Percentiles rank a stretch among this genome's conserved stretches.
Evolutionary conservation across 2,329 filamentous ascomycete species (phyloP).

Genomic region (Fusarium sp.): DNA sequence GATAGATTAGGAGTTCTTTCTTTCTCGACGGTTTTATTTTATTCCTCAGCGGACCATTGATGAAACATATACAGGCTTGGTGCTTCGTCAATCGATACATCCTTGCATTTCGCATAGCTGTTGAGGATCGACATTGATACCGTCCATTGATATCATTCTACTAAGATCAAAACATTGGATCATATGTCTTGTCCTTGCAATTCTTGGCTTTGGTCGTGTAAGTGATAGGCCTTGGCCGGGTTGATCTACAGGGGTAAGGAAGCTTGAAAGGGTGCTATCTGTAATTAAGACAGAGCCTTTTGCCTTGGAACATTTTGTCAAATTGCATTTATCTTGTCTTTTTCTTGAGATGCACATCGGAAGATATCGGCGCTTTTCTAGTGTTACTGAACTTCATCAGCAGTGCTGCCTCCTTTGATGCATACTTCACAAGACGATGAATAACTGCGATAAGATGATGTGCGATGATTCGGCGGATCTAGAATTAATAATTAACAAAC

Average conservation of each 20-base stretch:
- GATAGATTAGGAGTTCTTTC: slow-evolving; percentile 21
- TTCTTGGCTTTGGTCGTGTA: background rate
- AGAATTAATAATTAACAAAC: too few species aligned
- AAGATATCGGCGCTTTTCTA: too few species aligned
- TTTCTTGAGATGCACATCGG: too few species aligned
- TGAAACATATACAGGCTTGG: background rate
- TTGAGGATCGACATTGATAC: background rate
- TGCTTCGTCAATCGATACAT: background rate
- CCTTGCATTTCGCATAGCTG: background rate
- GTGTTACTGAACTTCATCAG: too few species aligned
- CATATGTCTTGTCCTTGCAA: background rate
- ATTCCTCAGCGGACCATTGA: background rate
- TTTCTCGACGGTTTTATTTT: background rate
- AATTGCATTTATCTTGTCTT: too few species aligned
- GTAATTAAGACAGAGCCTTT: too few species aligned
- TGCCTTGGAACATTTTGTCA: background rate
- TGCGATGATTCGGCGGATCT: too few species aligned
- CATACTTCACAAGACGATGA: too few species aligned
- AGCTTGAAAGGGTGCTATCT: background rate
- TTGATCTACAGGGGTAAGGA: background rate
- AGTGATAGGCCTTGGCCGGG: background rate
- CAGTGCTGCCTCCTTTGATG: too few species aligned
- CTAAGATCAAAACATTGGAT: background rate
- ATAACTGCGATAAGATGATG: too few species aligned
- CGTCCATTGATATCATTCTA: background rate